phyloP scores from a whole-genome alignment of 495 filamentous ascomycete genomes.

The Oleoguttula mirabilis region DNA sequence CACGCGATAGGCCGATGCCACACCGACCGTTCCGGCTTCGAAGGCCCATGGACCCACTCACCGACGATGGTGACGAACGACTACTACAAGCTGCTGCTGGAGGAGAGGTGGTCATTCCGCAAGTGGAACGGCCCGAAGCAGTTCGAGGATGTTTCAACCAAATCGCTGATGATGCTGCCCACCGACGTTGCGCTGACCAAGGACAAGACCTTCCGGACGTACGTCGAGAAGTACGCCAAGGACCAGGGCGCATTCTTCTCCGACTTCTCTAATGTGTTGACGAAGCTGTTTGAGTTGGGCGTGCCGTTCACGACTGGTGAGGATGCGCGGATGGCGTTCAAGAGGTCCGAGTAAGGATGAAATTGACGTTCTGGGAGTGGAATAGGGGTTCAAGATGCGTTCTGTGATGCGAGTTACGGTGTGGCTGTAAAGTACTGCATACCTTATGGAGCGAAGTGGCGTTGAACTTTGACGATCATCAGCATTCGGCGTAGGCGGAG shows the following conservation, averaged over 20 bases:
- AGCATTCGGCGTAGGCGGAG: too few species aligned
- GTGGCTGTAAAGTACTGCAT: too few species aligned
- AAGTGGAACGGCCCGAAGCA: constrained; percentile 90
- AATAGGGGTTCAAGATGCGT: too few species aligned
- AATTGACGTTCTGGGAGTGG: too few species aligned
- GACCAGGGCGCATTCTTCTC: constrained; percentile 87
- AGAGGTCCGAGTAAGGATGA: constrained; percentile 42
- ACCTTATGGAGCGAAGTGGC: too few species aligned
- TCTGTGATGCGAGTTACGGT: too few species aligned
- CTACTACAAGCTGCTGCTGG: constrained; percentile 73
- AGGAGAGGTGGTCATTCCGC: constrained; percentile 83
- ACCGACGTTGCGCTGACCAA: constrained; percentile 78
- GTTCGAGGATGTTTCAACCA: constrained; percentile 72
- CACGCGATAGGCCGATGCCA: constrained; percentile 93
- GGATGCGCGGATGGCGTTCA: constrained; percentile 62
- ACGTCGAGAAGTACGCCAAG: constrained; percentile 84
- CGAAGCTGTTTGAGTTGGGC: constrained; percentile 85
- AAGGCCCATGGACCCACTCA: constrained; percentile 92
- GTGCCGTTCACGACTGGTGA: constrained; percentile 70
- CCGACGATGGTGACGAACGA: constrained; percentile 92
- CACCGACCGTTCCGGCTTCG: constrained; percentile 74
- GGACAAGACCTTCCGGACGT: constrained; percentile 76
- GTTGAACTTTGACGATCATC: too few species aligned
- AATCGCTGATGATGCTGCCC: constrained; percentile 94
- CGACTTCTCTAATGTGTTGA: constrained; percentile 69